phyloP scores from a whole-genome alignment of 768 basidiomycete species.

The Symmetrospora coprosmae region DNA sequence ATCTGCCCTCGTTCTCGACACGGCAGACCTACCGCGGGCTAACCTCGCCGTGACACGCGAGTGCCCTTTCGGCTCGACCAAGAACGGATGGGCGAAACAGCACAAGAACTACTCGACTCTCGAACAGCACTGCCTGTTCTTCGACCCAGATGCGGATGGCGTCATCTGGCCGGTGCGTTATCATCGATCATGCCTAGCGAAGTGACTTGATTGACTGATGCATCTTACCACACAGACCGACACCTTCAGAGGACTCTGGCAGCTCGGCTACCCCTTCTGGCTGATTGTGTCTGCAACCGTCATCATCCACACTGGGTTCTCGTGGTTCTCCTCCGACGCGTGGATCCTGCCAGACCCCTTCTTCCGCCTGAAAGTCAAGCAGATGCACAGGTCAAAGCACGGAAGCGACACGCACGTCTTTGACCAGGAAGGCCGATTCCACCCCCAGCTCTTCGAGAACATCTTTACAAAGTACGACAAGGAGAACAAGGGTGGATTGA shows the following conservation, averaged over 20 bases:
- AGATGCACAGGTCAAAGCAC: constrained; percentile 40
- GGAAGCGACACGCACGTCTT: constrained; percentile 42
- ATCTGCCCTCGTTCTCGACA: too few relatives aligned
- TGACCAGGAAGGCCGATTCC: constrained; percentile 41
- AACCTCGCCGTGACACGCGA: constrained; percentile 16
- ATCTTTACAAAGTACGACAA: constrained; percentile 35
- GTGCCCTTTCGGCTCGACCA: constrained; percentile 16
- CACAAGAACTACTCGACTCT: constrained; percentile 17
- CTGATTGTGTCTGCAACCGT: constrained; percentile 37
- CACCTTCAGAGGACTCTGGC: constrained; percentile 41
- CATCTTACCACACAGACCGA: constrained; percentile 29
- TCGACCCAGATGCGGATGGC: constrained; percentile 35
- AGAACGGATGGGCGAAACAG: constrained; percentile 22
- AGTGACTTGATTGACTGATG: neutral
- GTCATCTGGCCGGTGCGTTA: constrained; percentile 39
- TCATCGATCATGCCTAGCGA: neutral
- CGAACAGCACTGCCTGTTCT: constrained; percentile 23
- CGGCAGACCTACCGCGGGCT: constrained; percentile 10
- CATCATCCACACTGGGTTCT: constrained; percentile 26
- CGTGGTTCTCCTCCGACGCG: constrained; percentile 13
- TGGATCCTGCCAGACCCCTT: constrained; percentile 39
- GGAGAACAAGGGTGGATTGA: constrained; percentile 9
- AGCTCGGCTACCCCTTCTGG: constrained; percentile 40
- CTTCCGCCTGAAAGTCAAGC: constrained; percentile 38
- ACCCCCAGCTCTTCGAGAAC: constrained; percentile 41